Evolutionary conservation across 2,329 filamentous ascomycete genomes (phyloP).

Genomic region (Penicillium sp.): DNA sequence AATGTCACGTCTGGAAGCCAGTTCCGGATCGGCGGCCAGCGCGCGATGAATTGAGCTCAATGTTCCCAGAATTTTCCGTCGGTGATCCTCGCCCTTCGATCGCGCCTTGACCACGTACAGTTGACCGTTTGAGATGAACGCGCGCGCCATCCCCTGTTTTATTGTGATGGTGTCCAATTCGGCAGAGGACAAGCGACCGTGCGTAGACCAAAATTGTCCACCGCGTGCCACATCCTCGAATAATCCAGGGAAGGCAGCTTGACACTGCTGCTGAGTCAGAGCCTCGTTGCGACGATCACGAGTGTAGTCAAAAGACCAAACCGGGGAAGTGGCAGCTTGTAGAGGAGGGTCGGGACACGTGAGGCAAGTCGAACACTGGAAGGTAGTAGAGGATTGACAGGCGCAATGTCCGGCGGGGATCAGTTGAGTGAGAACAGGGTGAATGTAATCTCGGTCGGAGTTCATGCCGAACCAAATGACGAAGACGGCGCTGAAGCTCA

Average conservation of each 20-base stretch:
- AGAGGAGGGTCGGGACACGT: constrained; percentile 24
- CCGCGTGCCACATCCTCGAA: constrained; percentile 39
- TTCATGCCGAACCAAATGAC: constrained; percentile 38
- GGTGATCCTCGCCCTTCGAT: constrained; percentile 38
- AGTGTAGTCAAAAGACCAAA: constrained; percentile 34
- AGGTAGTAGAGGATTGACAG: constrained; percentile 40
- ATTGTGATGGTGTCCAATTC: constrained; percentile 33
- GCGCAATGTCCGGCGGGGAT: constrained; percentile 43
- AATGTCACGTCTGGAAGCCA: constrained; percentile 40
- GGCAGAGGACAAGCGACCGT: constrained; percentile 25
- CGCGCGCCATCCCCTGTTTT: constrained; percentile 36
- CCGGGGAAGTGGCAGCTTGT: constrained; percentile 11
- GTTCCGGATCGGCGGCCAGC: constrained; percentile 41
- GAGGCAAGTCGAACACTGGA: constrained; percentile 39
- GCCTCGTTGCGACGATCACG: constrained; percentile 36
- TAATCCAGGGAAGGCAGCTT: constrained; percentile 36
- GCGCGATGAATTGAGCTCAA: constrained; percentile 52
- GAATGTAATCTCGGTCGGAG: constrained; percentile 38
- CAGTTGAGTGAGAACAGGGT: constrained; percentile 39
- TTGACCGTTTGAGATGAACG: constrained; percentile 34
- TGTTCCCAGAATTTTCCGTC: constrained; percentile 42
- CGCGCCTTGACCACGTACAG: constrained; percentile 33
- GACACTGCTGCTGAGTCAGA: constrained; percentile 31
- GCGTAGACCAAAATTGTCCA: constrained; percentile 28
- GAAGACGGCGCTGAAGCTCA: constrained; percentile 21